Evolutionary conservation across 2,329 filamentous ascomycete genomes (phyloP).

Genomic region (Lachnellula cervina): DNA sequence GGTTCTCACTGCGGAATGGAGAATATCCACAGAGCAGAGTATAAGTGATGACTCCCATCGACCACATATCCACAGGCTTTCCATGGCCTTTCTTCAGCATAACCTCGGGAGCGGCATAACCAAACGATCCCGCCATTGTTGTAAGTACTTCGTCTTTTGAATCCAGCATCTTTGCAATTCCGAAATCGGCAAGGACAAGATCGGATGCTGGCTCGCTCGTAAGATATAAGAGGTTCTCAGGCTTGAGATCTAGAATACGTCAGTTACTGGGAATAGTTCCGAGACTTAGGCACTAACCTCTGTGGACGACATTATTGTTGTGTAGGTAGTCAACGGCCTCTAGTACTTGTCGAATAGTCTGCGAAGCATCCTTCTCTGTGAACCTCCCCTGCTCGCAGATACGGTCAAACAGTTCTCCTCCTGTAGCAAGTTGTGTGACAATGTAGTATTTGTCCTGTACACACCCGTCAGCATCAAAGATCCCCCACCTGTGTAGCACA

Average conservation of each 20-base stretch:
- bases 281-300: constrained; percentile 52
- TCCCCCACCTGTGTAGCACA: background rate
- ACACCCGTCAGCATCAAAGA: constrained; percentile 1
- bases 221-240: constrained; percentile 93
- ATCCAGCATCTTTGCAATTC: constrained; percentile 97
- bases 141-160: constrained; percentile 86
- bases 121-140: constrained; percentile 98
- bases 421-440: constrained; percentile 91
- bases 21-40: constrained; percentile 97
- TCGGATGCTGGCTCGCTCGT: constrained; percentile 72
- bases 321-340: constrained; percentile 93
- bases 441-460: constrained; percentile 97
- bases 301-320: constrained; percentile 88
- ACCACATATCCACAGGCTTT: constrained; percentile 99
- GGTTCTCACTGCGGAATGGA: constrained; percentile 91
- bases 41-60: constrained; percentile 96
- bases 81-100: constrained; percentile 98
- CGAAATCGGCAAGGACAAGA: constrained; percentile 92
- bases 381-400: constrained; percentile 98
- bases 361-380: constrained; percentile 88
- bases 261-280: constrained; percentile 9
- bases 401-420: constrained; percentile 93
- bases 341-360: constrained; percentile 91
- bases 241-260: constrained; percentile 73
- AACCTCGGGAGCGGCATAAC: constrained; percentile 94